Evolutionary conservation across 176 grass and related monocot species (phyloP).

Genomic region (Cenchrus americanus): DNA sequence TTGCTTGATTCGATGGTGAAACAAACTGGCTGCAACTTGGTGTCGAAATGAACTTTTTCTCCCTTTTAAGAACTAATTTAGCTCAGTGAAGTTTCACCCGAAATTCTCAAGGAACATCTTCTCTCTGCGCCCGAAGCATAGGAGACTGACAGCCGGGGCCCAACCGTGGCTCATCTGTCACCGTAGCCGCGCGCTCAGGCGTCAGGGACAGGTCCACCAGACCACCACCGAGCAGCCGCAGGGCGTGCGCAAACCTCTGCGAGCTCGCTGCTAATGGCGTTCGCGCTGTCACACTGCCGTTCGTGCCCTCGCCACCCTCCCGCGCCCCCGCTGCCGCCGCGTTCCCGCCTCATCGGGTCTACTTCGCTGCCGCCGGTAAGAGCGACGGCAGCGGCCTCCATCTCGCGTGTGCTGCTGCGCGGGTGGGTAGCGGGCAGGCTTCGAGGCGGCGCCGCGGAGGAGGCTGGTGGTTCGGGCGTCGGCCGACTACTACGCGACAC

Average conservation of each 20-base stretch:
- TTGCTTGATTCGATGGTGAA: too few species aligned
- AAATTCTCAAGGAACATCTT: too few species aligned
- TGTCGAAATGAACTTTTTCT: too few species aligned
- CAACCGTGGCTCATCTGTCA: slow-evolving; percentile 4
- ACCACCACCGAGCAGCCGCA: slow-evolving; percentile 6
- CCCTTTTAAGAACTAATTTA: too few species aligned
- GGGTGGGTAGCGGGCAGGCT: slow-evolving; percentile 29
- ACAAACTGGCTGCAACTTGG: too few species aligned
- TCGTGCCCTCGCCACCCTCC: slow-evolving; percentile 50
- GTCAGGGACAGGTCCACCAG: neutral
- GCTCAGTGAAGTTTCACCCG: too few species aligned
- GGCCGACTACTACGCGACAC: slow-evolving; percentile 86
- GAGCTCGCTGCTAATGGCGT: slow-evolving; percentile 65
- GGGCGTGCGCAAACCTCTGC: slow-evolving; percentile 3
- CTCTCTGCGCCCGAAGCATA: too few species aligned
- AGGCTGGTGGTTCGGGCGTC: slow-evolving; percentile 58
- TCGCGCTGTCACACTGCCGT: slow-evolving; percentile 64
- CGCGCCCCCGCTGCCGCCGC: slow-evolving; percentile 22
- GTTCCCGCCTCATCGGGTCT: slow-evolving; percentile 31
- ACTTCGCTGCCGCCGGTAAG: slow-evolving; percentile 28
- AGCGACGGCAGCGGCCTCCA: slow-evolving; percentile 31
- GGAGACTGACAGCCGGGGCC: slow-evolving; percentile 31
- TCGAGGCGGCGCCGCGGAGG: slow-evolving; percentile 44
- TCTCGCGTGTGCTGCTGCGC: slow-evolving; percentile 45
- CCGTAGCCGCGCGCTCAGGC: slow-evolving; percentile 27